Conservation (phyloP, 75 land plant species). For the Pinus albicaulis region DNA sequence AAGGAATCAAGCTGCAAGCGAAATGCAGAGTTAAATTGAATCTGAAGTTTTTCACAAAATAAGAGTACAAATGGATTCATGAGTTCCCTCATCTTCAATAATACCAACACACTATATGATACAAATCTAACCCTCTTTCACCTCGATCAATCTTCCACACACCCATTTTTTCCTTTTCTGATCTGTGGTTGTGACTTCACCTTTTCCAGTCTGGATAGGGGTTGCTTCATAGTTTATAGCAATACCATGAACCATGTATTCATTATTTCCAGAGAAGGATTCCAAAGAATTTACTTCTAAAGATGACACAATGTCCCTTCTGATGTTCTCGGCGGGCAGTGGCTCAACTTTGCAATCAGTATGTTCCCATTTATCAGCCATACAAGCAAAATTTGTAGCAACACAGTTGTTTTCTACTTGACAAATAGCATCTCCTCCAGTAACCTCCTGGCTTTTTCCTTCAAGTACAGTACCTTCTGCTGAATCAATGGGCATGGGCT, state of each 20-base stretch:
- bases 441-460: neutral
- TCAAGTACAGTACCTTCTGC: neutral
- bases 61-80: neutral
- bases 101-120: neutral
- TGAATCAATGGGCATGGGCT: too few relatives aligned
- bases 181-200: neutral
- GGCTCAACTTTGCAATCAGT: neutral
- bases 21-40: neutral
- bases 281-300: neutral
- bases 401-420: neutral
- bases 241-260: neutral
- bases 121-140: slow-evolving; percentile 11
- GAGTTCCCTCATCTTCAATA: neutral
- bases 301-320: neutral
- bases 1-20: neutral
- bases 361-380: neutral
- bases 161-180: slow-evolving; percentile 35
- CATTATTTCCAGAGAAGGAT: neutral
- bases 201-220: neutral
- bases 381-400: neutral
- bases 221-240: neutral
- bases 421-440: neutral
- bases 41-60: neutral
- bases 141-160: slow-evolving; percentile 43
- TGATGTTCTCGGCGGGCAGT: neutral